Evolutionary conservation across 2,329 filamentous ascomycete genomes (phyloP), one percentile per base, ranked within the genome.

Genomic region (Paraconiothyrium sp.): DNA sequence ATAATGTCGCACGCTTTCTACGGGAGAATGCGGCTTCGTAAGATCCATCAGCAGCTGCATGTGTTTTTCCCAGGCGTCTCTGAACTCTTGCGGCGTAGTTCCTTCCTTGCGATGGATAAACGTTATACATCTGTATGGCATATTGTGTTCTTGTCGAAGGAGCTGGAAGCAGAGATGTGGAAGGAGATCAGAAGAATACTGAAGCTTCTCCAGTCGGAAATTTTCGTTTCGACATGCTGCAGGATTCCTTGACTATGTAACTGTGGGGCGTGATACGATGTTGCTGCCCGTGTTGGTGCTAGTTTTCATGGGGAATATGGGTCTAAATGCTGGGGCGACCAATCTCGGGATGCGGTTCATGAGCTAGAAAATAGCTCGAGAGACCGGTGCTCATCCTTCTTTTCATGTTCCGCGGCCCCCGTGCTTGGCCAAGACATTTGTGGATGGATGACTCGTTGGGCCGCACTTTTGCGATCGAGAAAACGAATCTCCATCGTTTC

Each of bases 41-140:
- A 62, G 22, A 14, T 37, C 43, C 27, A 60, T 49, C 3, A 62
- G 43, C 6, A 62, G 30, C 10, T 55, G 59, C n/a, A 62, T 46
- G 22, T 55, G 51, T 27, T 7, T 32, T 51, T 65, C 62, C 47
- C 41, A 54, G 35, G 43, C 32, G 27, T 62, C 37, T 30, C 41
- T 44, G 47, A 62, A 65, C 22, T 62, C 47, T 22, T 22, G 34
- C 5, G 37, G 35, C 7, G 62, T 50, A 6, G 59, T 9, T 5
- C 41, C 37, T 20, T 50, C 49, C 41, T 61, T 61, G 43, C 62
- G 58, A 37, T 51, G 44, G 34, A 52, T 32, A 47, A 61, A 64
- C 13, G 61, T 30, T 32, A 57, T 30, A 27, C 46, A 48, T 48
- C 22, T 27, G 24, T 48, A 48, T 4, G 46, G 35, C 34, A 59